Percentiles rank a stretch among this genome's conserved stretches.
These are phyloP conservation scores for Petunia axillaris DNA, from an alignment of 257 asterid species.

Conservation along the genomic window DNA sequence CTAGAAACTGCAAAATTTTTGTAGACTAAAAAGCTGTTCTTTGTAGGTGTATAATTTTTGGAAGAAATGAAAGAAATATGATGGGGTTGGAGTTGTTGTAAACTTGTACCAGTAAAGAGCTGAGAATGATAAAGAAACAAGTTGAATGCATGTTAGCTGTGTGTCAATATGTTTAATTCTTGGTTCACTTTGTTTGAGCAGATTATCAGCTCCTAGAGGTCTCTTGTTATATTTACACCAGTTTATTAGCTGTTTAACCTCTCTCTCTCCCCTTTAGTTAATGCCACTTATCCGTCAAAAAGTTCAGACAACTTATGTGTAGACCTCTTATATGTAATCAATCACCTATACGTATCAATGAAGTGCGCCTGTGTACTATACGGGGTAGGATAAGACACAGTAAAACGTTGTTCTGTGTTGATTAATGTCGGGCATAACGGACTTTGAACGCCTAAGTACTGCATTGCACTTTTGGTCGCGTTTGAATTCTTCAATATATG, in stretches of 20 bases:
- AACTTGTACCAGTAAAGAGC: neutral
- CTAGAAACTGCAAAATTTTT: neutral
- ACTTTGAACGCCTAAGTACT: neutral
- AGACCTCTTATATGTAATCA: too few species aligned
- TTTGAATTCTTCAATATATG: too few species aligned
- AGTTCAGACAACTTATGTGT: too few species aligned
- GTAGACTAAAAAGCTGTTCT: neutral
- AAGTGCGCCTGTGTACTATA: too few species aligned
- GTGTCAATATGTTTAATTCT: neutral
- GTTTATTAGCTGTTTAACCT: neutral
- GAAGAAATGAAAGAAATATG: neutral
- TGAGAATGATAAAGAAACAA: conserved; percentile 15
- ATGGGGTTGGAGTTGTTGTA: neutral
- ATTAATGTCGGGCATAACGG: too few species aligned
- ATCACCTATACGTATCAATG: too few species aligned
- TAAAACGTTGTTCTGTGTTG: too few species aligned
- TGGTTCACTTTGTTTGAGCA: neutral
- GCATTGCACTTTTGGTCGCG: too few species aligned
- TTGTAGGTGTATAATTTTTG: neutral
- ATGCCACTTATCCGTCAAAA: too few species aligned
- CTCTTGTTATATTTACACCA: neutral
- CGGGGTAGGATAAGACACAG: too few species aligned
- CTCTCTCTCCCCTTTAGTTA: neutral
- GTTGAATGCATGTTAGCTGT: conserved; percentile 5
- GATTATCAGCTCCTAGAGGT: neutral